Base-by-base conservation (phyloP, 495 filamentous ascomycete genomes). In the Podospora tetraspora region DNA sequence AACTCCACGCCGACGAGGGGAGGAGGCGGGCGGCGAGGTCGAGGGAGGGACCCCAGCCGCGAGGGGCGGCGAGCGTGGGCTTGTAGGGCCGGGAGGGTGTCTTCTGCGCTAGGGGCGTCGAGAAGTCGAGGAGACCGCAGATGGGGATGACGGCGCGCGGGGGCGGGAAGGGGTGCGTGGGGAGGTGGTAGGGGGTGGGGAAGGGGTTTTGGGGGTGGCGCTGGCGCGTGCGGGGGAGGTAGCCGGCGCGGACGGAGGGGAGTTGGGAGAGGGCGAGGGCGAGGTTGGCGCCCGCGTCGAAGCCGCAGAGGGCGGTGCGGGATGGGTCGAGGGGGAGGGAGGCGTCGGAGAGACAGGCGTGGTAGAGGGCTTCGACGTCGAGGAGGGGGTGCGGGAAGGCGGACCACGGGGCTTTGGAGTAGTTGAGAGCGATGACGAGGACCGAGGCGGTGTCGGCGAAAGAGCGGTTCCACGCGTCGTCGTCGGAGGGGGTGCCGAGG, bases 381-480 rank as follows among this genome's bases (percentile, higher is more conserved):
- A 75, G 68, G 12, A 72, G 63, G 9, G 73, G 71, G n/a, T 64
- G 68, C 11, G 79, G 79, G 64, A 79, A 81, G 56, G 73, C 71
- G n/a, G 69, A 66, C 27, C 34, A 67, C 7, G 79, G 78, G 1
- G 78, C 79, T 57, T 79, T 79, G 69, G 70, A 66, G 59, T 80
- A 81, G 67, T 80, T 77, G 64, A 80, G 76, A 3, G 71, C 69
- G 56, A 80, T 68, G 52, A 81, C 76, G 21, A 81, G 71, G 57
- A 70, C 59, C 12, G 71, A 67, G 70, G 74, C 68, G 22, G 69
- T 59, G 60, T 71, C 73, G 52, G 77, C 76, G 61, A 80, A 80
- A 43, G 68, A 63, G 30, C 71, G 71, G 66, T 80, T 81, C 78
- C 78, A 80, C 10, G 37, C 70, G 70, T 81, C 79, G 70, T 80